Conservation (phyloP, 768 basidiomycete genomes). For the Amanita molliuscula region DNA sequence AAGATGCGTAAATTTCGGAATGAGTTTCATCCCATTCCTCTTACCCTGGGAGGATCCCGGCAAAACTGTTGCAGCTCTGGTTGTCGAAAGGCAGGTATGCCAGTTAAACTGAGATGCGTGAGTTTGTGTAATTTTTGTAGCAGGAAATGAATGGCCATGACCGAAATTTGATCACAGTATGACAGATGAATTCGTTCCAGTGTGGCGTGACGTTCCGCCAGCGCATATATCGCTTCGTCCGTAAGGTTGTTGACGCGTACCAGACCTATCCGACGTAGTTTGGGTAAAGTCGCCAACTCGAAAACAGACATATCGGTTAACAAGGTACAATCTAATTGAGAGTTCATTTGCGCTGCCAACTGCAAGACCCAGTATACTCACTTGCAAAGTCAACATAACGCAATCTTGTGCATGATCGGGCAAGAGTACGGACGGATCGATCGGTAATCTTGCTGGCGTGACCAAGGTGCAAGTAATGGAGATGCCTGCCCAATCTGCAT, state of each 20-base stretch:
- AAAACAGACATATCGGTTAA: constrained; percentile 93
- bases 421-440: constrained; percentile 72
- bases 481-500: constrained; percentile 77
- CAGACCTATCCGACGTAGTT: constrained; percentile 89
- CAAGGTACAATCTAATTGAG: constrained; percentile 58
- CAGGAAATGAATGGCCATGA: constrained; percentile 85
- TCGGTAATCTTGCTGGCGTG: constrained; percentile 90
- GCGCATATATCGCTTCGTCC: constrained; percentile 84
- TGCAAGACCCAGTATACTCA: constrained; percentile 27
- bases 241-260: constrained; percentile 91
- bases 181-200: constrained; percentile 95
- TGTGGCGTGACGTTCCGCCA: constrained; percentile 76
- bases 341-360: constrained; percentile 9
- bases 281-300: constrained; percentile 79
- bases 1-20: background rate
- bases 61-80: constrained; percentile 85
- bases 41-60: constrained; percentile 74
- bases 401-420: constrained; percentile 78
- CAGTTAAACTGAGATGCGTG: constrained; percentile 94
- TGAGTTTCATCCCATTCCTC: constrained; percentile 15
- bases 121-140: constrained; percentile 83
- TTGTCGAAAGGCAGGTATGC: constrained; percentile 85
- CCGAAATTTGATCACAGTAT: constrained; percentile 92
- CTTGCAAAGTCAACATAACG: constrained; percentile 96
- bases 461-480: constrained; percentile 93